These are phyloP conservation scores for Cryphonectria parasitica DNA, from an alignment of 2,329 filamentous ascomycete species.

Conservation along the genomic window DNA sequence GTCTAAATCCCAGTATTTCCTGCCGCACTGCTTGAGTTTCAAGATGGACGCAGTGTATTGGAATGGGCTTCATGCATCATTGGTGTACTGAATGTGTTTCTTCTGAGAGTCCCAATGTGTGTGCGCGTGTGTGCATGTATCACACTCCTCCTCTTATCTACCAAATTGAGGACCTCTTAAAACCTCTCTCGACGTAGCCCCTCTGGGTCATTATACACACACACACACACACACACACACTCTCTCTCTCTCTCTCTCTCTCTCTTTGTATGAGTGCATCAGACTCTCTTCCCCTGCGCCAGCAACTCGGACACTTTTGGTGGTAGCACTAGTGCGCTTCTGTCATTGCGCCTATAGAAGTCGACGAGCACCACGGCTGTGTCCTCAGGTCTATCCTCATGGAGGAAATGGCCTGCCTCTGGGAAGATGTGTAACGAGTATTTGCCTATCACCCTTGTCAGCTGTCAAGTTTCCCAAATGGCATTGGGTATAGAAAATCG, in stretches of 20 bases:
- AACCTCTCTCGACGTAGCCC: neutral
- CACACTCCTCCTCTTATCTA: neutral
- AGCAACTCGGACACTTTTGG: constrained; percentile 85
- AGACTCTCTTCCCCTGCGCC: constrained; percentile 64
- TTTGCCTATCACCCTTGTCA: constrained; percentile 62
- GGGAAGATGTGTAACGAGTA: constrained; percentile 95
- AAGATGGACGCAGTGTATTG: neutral
- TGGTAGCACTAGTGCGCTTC: constrained; percentile 80
- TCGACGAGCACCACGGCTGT: constrained; percentile 84
- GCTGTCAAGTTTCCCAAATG: constrained; percentile 17
- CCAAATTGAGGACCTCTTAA: neutral
- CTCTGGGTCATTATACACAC: too few species aligned
- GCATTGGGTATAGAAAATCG: constrained; percentile 29
- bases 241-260: too few species aligned
- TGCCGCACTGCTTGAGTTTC: neutral
- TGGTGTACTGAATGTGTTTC: neutral
- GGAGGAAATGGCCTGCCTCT: constrained; percentile 93
- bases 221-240: neutral
- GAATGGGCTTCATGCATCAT: neutral
- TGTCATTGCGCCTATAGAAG: constrained; percentile 90
- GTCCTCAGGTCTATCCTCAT: constrained; percentile 92
- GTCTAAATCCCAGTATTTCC: neutral
- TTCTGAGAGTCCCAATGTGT: neutral
- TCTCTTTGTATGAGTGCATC: constrained; percentile 19
- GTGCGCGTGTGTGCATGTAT: neutral